phyloP scores from a whole-genome alignment of 75 land plant species.

The Ceratopteris richardii region DNA sequence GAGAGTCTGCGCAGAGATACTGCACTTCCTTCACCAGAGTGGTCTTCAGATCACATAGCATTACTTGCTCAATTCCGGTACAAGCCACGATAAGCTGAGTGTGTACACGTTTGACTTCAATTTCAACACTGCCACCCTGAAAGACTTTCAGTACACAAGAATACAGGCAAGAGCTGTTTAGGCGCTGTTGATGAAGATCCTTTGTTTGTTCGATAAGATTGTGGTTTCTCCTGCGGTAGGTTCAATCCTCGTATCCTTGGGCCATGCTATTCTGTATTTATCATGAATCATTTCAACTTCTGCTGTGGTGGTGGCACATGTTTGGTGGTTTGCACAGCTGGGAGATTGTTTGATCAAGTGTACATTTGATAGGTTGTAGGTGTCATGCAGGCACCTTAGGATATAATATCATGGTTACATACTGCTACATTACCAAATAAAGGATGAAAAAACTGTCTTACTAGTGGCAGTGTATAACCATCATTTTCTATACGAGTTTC shows the following conservation, averaged over 20 bases:
- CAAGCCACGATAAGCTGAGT: constrained; percentile 36
- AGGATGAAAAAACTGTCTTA: too few relatives aligned
- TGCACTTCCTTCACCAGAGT: constrained; percentile 95
- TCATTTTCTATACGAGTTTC: too few relatives aligned
- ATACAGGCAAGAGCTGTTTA: background rate
- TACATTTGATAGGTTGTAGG: background rate
- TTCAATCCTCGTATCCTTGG: background rate
- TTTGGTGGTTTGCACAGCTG: background rate
- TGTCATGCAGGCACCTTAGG: background rate
- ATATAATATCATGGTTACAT: too few relatives aligned
- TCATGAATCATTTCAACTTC: background rate
- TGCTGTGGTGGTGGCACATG: background rate
- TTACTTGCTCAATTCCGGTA: constrained; percentile 87
- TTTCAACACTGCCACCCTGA: background rate
- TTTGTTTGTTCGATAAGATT: background rate
- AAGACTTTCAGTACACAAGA: background rate
- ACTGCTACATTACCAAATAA: too few relatives aligned
- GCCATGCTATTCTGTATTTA: background rate
- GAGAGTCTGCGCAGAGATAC: constrained; percentile 91
- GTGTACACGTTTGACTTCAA: background rate
- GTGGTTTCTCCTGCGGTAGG: background rate
- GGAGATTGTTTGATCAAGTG: constrained; percentile 1
- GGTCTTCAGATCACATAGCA: constrained; percentile 98
- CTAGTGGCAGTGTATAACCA: too few relatives aligned
- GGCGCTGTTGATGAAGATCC: background rate